A percentile compares a stretch with the other conserved stretches of the same genome.
Conservation (phyloP, 2,329 filamentous ascomycete genomes). For the Coniella vitis region DNA sequence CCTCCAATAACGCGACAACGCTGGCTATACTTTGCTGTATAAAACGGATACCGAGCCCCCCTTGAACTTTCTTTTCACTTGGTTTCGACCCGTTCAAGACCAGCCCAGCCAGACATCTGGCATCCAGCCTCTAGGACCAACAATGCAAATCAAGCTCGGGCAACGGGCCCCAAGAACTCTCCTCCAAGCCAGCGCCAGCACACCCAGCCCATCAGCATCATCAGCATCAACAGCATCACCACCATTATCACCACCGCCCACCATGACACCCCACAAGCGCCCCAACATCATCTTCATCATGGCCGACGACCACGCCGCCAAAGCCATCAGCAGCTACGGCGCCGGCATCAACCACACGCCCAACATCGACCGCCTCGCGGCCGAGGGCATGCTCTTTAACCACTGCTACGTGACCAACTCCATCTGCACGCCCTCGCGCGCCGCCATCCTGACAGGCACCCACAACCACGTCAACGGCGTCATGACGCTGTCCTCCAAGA, state of each 20-base stretch:
- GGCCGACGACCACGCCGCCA: conserved; percentile 47
- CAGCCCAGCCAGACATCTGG: no score
- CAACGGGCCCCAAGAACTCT: no score
- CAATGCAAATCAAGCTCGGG: no score
- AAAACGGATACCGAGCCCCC: no score
- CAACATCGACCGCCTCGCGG: conserved; percentile 42
- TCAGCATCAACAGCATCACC: not conserved
- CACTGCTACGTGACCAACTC: conserved; percentile 49
- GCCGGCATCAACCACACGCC: conserved; percentile 45
- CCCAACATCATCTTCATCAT: conserved; percentile 45
- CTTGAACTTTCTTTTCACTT: no score
- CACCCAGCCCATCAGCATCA: not conserved
- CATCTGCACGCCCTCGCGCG: conserved; percentile 46
- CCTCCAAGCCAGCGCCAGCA: no score
- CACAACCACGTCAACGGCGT: conserved; percentile 49
- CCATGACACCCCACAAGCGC: not conserved
- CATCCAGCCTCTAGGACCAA: no score
- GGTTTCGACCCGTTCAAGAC: no score
- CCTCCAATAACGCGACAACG: no score
- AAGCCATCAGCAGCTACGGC: conserved; percentile 42
- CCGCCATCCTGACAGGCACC: conserved; percentile 41
- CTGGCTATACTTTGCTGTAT: no score
- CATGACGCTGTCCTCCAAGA: conserved; percentile 40
- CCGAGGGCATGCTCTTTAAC: conserved; percentile 43
- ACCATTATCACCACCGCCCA: not conserved